Conservation (phyloP, 2,329 filamentous ascomycete species). For the Aspergillus ustus region DNA sequence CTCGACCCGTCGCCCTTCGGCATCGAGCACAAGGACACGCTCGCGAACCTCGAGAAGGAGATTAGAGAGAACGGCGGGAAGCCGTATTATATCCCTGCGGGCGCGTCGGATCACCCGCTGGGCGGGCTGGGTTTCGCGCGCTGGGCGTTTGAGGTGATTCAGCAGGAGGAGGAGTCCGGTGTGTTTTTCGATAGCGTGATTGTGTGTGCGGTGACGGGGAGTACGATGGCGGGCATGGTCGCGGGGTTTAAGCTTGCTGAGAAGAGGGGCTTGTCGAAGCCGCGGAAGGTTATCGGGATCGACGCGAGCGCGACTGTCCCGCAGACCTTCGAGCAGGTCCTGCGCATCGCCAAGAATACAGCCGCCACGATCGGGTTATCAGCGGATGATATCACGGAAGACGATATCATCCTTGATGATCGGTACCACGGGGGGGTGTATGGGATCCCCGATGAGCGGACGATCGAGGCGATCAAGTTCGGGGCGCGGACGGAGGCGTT, state of each 20-base stretch:
- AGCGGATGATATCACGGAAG: constrained; percentile 63
- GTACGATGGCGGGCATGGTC: constrained; percentile 72
- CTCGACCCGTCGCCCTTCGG: constrained; percentile 66
- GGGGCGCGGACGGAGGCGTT: constrained; percentile 15
- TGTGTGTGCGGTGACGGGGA: constrained; percentile 73
- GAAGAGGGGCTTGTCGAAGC: constrained; percentile 32
- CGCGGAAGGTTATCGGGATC: constrained; percentile 67
- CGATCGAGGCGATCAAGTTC: constrained; percentile 16
- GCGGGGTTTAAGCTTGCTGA: constrained; percentile 71
- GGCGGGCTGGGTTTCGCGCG: constrained; percentile 72
- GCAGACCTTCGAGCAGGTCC: constrained; percentile 67
- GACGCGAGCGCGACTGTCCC: constrained; percentile 65
- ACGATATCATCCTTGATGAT: constrained; percentile 13
- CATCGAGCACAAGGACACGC: constrained; percentile 69
- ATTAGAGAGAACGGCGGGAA: constrained; percentile 59
- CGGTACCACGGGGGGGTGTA: constrained; percentile 13
- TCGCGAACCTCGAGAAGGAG: constrained; percentile 59
- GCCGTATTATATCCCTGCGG: constrained; percentile 74
- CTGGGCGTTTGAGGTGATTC: constrained; percentile 71
- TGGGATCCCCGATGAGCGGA: constrained; percentile 15
- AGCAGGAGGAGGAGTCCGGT: constrained; percentile 65
- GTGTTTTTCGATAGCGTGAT: constrained; percentile 71
- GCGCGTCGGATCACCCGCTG: constrained; percentile 71
- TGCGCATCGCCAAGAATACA: constrained; percentile 69
- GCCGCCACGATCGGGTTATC: constrained; percentile 65